Base-by-base conservation (phyloP, 257 asterid species). In the Ajuga chamaepitys region DNA sequence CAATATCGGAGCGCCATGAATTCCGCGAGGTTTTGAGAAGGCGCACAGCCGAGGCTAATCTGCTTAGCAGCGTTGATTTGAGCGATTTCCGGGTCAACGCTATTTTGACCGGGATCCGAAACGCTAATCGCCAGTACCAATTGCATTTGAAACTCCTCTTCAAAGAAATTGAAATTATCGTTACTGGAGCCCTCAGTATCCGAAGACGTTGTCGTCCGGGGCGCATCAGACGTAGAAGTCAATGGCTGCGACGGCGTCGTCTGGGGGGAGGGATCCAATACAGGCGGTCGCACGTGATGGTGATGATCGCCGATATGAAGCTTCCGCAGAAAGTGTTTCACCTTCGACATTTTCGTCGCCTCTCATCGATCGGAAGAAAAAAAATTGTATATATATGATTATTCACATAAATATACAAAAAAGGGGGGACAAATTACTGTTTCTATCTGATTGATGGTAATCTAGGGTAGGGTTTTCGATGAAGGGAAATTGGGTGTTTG, bases 71-170 rank as follows among this genome's bases (percentile, higher is more conserved):
- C 91, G 70, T 87, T 73, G 77, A 94, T 88, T 79, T 90, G 98
- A 5, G 96, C 94, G 4, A 87, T 83, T 73, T 90, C 95, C 42
- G 89, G 80, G 84, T 94, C 98, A 79, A 85, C 93, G 75, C 54
- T 28, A n/a, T 30, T 76, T 24, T 66, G 83, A 37, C 75, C 80
- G 26, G 64, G 86, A 87, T 90, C 98, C 58, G 99, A 94, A 16
- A 83, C 98, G 79, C 99, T 94, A 76, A 94, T 90, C 67, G 98
- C 99, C 78, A 94, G 70, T 64, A 96, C 99, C 86, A 94, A 76
- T 71, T 94, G 98, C 72, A 94, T 86, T 80, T 94, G 95, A 72
- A 88, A 94, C 80, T 94, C 99, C 95, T 94, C 99, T 82, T 94
- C 98, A 42, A 90, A 74, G 84, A 79, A 88, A 80, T 77, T 82